A percentile compares a stretch with the other conserved stretches of the same genome.
phyloP scores from a whole-genome alignment of 805 yeast species.

The Zygoascus tannicola region DNA sequence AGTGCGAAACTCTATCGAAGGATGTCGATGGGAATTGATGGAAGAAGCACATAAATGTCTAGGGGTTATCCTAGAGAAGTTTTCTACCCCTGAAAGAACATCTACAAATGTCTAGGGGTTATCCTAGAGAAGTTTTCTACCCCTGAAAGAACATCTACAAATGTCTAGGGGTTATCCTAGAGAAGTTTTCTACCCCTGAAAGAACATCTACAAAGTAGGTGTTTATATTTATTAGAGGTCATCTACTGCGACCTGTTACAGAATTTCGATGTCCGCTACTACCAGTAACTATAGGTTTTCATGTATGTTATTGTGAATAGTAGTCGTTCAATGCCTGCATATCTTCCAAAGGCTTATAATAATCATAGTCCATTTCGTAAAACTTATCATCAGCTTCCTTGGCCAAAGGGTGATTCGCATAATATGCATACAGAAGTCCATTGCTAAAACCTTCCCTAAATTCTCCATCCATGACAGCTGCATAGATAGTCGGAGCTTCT shows the following conservation, averaged over 20 bases:
- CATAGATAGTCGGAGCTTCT: conserved; percentile 17
- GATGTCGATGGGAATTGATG: conserved; percentile 23
- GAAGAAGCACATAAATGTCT: conserved; percentile 17
- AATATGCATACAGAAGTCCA: conserved; percentile 1
- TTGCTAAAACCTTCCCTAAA: not conserved
- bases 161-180: conserved; percentile 8
- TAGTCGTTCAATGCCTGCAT: not conserved
- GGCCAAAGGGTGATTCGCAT: not conserved
- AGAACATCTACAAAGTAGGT: too few species aligned
- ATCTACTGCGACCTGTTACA: too few species aligned
- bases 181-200: not conserved
- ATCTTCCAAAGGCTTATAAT: not conserved
- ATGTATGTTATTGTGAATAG: conserved; percentile 1
- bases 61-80: conserved; percentile 3
- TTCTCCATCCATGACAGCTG: conserved; percentile 6
- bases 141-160: too few species aligned
- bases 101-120: conserved; percentile 10
- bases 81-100: not conserved
- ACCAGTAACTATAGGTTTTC: too few species aligned
- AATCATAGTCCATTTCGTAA: not conserved
- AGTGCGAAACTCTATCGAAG: conserved; percentile 16
- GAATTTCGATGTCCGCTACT: too few species aligned
- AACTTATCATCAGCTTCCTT: too few species aligned
- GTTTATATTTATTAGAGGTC: too few species aligned
- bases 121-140: not conserved